Base-by-base conservation (phyloP, 192 early-diverging fungal genomes). In the Coemansia asiatica region DNA sequence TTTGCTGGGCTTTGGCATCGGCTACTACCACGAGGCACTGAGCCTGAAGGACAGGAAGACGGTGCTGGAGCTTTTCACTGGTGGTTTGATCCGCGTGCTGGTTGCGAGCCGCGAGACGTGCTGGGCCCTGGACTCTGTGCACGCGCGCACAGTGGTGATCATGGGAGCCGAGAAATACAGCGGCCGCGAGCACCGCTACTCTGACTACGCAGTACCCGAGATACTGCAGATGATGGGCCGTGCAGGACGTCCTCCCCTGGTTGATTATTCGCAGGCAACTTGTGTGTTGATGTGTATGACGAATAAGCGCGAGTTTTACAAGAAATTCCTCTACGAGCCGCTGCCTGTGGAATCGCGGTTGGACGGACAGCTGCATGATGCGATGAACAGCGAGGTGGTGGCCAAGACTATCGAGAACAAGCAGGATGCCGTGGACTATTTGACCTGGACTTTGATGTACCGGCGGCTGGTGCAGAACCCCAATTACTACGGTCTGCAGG, bases 401-500 rank as follows among this genome's bases (percentile, higher is more conserved):
- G 95, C 94, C 29, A 91, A 92, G 69, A 95, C 94, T 0, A 95
- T 99, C 47, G 90, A 91, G 72, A 96, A 91, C 75, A 98, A 96
- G 84, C 95, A 99, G 73, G 96, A 98, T 71, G 97, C 97, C 0
- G 94, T 99, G 1, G 97, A 99, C 62, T 99, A 98, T 61, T 78
- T 99, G 59, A 99, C 97, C 0, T 99, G 97, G 97, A 95, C 96
- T 27, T 93, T 98, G 82, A 69, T 98, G 57, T 99, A 98, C 84
- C 90, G 97, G 49, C 89, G 97, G 25, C 88, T 99, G 88, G 85
- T 91, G 10, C 86, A 94, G 70, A 99, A 99, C 75, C 97, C 97
- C 9, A 98, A 98, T 71, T 99, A 95, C 81, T 97, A 97, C 66
- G 90, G 90, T 18, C 68, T 99, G 48, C 90, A 92, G 63, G 95